Conservation (phyloP, 116 monocot species). For the Phalaenopsis hybrid region DNA sequence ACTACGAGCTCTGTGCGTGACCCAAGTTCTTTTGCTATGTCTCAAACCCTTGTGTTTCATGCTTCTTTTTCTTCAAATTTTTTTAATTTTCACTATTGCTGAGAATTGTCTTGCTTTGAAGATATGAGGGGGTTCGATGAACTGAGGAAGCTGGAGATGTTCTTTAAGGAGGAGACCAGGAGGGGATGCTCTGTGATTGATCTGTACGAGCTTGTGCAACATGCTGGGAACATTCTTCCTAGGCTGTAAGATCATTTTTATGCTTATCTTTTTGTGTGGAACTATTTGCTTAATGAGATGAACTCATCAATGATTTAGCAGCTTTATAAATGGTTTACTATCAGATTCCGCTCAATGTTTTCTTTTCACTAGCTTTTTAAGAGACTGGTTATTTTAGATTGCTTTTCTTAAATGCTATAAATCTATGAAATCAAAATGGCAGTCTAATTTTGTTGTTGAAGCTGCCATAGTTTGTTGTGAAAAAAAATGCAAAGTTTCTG, state of each 20-base stretch:
- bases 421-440: background rate
- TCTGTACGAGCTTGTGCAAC: constrained; percentile 98
- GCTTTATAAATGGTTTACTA: background rate
- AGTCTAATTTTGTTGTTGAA: background rate
- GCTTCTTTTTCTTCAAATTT: background rate
- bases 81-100: background rate
- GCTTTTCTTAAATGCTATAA: background rate
- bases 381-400: background rate
- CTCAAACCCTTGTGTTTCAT: background rate
- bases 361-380: background rate
- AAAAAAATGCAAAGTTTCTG: background rate
- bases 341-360: background rate
- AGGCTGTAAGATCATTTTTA: constrained; percentile 55
- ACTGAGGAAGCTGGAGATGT: constrained; percentile 91
- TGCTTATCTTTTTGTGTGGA: background rate
- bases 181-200: constrained; percentile 81
- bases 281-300: background rate
- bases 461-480: background rate
- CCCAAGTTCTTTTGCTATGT: background rate
- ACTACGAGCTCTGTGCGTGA: constrained; percentile 77
- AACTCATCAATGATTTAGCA: background rate
- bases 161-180: constrained; percentile 82
- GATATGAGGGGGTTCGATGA: constrained; percentile 99
- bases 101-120: constrained; percentile 13
- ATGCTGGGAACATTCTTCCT: constrained; percentile 93